Base-by-base conservation (phyloP, 192 early-diverging fungal genomes). In the Rhizophagus prolifer region DNA sequence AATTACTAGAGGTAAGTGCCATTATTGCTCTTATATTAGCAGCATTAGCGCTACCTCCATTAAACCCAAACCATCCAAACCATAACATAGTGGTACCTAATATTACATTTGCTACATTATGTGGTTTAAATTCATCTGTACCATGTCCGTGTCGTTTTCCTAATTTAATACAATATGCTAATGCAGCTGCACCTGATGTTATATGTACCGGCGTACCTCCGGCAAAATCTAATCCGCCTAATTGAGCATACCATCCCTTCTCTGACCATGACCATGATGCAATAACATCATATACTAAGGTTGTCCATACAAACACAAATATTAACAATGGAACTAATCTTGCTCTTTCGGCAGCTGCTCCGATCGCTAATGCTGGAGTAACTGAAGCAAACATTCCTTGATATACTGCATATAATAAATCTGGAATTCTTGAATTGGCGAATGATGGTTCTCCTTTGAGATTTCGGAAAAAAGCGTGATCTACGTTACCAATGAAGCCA, bases 11-110 rank as follows among this genome's bases (percentile, higher is more conserved):
- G 26, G 92, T 80, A 46, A 87, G 90, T 26, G 96, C 95, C 90
- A 94, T 92, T 38, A 88, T 94, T 50, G 95, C 94, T 70, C 97
- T 92, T 36, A 93, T 77, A 72, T 94, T 96, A 36, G 92, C 91
- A 3, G 88, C 86, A 38, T 93, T 83, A 14, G 91, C 92, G 44
- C 92, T 93, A 58, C 96, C 97, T 67, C 91, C 96, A 83, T 99
- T 97, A 87, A 98, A 98, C 0, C 95, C 95, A 68, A 94, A 94
- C 96, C 96, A 98, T 63, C 96, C 95, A 70, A 96, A 95, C 95
- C 95, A 97, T 64, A 98, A 87, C 60, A 98, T 87, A 47, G 89
- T 88, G 30, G 93, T 92, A 26, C 95, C 97, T 58, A 98, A 86
- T 75, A 96, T 92, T 28, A 97, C 96, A 84, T 95, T 94, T 79